Conservation (phyloP, 345 rosid genomes). For the Syzygium oleosum region DNA sequence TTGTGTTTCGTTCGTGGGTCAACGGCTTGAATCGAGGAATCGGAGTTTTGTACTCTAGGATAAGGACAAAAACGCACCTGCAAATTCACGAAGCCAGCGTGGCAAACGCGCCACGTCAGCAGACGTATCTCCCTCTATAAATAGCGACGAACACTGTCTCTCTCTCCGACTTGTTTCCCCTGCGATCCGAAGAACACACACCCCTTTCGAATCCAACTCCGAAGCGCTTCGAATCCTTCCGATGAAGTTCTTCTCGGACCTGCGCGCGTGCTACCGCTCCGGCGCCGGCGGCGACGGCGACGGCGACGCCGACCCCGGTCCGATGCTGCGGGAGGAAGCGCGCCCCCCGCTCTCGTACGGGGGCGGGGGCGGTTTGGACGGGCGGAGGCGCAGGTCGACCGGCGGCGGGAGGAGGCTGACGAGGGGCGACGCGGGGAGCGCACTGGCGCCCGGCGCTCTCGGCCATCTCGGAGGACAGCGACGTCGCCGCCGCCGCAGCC, state of each 20-base stretch:
- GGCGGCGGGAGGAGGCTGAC: not conserved
- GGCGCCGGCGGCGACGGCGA: not conserved
- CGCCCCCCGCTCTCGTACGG: not conserved
- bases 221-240: not conserved
- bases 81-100: not conserved
- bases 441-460: constrained; percentile 22
- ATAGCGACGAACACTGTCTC: not conserved
- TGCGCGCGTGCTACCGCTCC: not conserved
- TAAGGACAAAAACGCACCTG: not conserved
- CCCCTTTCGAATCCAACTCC: not conserved
- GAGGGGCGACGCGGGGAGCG: not conserved
- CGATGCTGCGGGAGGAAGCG: not conserved
- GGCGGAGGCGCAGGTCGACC: not conserved
- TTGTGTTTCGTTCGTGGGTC: not conserved
- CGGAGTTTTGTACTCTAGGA: not conserved
- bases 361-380: not conserved
- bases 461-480: constrained; percentile 14
- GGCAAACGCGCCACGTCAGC: not conserved
- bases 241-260: constrained; percentile 21
- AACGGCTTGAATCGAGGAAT: not conserved
- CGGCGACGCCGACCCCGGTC: not conserved
- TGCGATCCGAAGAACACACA: not conserved
- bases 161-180: not conserved
- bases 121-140: not conserved
- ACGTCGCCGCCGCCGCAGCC: not conserved